Percentiles rank a stretch among this genome's conserved stretches.
These are phyloP conservation scores for Cryptococcus sp. DNA, from an alignment of 1,284 basidiomycete genomes.

Conservation along the genomic window DNA sequence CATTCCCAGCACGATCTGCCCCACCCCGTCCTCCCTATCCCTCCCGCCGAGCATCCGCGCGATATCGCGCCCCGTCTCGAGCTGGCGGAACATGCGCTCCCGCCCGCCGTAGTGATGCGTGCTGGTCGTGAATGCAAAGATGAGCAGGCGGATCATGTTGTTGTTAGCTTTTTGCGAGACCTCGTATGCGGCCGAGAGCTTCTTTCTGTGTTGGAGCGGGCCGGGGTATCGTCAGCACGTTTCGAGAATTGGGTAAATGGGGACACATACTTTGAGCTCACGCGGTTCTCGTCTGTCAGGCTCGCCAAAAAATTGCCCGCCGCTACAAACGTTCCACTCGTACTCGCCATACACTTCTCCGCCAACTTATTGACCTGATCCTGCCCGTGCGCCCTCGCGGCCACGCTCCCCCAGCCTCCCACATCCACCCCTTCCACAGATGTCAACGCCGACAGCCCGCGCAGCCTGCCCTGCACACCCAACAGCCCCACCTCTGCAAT, in stretches of 20 bases:
- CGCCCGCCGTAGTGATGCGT: slow-evolving; percentile 34
- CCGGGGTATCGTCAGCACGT: neutral
- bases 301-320: slow-evolving; percentile 34
- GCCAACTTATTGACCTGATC: slow-evolving; percentile 21
- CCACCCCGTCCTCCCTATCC: slow-evolving; percentile 36
- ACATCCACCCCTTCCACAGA: neutral
- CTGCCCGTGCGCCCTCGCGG: neutral
- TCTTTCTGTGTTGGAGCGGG: slow-evolving; percentile 21
- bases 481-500: slow-evolving; percentile 33
- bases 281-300: slow-evolving; percentile 31
- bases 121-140: slow-evolving; percentile 45
- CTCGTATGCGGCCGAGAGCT: slow-evolving; percentile 35
- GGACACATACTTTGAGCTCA: slow-evolving; percentile 37
- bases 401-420: slow-evolving; percentile 14
- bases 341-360: slow-evolving; percentile 31
- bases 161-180: slow-evolving; percentile 26
- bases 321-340: slow-evolving; percentile 30
- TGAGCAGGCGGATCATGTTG: slow-evolving; percentile 32
- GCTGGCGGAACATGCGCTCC: slow-evolving; percentile 31
- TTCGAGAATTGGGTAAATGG: neutral
- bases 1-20: slow-evolving; percentile 34
- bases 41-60: slow-evolving; percentile 34
- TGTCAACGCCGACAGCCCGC: slow-evolving; percentile 1
- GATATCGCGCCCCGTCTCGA: slow-evolving; percentile 36
- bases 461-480: slow-evolving; percentile 20